A percentile compares a stretch with the other conserved stretches of the same genome.
Evolutionary conservation across 2,329 filamentous ascomycete genomes (phyloP).

Genomic region (Aspergillus pseudoterreus): DNA sequence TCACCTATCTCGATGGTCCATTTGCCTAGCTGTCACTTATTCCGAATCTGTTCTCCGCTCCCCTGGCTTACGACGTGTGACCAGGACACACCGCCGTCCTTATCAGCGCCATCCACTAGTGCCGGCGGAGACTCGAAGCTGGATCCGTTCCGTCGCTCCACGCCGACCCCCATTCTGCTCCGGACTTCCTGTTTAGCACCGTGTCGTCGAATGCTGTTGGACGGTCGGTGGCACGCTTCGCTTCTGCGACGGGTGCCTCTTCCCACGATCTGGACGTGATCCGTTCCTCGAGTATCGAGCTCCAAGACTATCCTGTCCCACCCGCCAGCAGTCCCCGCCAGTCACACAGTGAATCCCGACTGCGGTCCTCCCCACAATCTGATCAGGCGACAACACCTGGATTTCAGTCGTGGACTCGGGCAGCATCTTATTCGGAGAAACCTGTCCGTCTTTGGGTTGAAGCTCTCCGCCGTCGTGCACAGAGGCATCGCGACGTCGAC

Average conservation of each 20-base stretch:
- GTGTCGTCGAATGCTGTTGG: slow-evolving; percentile 26
- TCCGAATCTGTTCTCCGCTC: too few relatives aligned
- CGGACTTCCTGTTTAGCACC: slow-evolving; percentile 8
- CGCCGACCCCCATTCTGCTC: slow-evolving; percentile 3
- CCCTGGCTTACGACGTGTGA: too few relatives aligned
- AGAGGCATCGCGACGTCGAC: slow-evolving; percentile 46
- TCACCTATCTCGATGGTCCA: too few relatives aligned
- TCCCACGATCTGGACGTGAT: slow-evolving; percentile 9
- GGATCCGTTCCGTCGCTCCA: slow-evolving; percentile 1
- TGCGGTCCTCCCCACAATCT: background rate
- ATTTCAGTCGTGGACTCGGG: background rate
- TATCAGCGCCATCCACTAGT: background rate
- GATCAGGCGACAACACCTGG: background rate
- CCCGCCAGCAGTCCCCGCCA: slow-evolving; percentile 1
- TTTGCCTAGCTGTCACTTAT: too few relatives aligned
- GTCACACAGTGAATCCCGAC: slow-evolving; percentile 6
- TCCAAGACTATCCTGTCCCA: slow-evolving; percentile 22
- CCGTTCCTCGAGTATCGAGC: slow-evolving; percentile 29
- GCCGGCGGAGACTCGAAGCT: background rate
- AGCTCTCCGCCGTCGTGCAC: slow-evolving; percentile 27
- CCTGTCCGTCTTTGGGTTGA: slow-evolving; percentile 29
- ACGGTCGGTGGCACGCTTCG: slow-evolving; percentile 23
- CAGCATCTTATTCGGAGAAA: slow-evolving; percentile 3
- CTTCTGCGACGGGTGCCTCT: slow-evolving; percentile 24
- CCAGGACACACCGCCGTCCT: too few relatives aligned